Evolutionary conservation across 495 filamentous ascomycete genomes (phyloP), one percentile per base, ranked within the genome.

Genomic region (Clavariopsis aquatica): DNA sequence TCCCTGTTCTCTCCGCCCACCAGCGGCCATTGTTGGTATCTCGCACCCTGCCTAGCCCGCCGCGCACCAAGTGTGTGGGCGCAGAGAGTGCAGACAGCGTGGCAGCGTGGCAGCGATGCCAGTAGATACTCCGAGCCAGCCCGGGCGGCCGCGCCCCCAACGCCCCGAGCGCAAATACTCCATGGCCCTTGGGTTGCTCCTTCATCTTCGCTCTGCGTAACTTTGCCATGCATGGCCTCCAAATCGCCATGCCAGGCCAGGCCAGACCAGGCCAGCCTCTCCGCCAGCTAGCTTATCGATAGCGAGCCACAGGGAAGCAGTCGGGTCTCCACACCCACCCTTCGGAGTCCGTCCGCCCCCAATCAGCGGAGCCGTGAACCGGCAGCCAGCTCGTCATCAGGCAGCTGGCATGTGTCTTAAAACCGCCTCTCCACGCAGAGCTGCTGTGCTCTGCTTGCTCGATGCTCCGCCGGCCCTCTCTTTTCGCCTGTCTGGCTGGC

Each of bases 321-420:
- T 64, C 65, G 65, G 65, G 59, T 63, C 65, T 63, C 65, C 65
- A 43, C 65, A 57, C 58, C 31, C 34, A 20, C 17, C 22, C 52
- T 52, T 68, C 65, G 65, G 65, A 68, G 41, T 68, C 65, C 65
- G 65, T 63, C 53, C 43, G 19, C 31, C 31, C 52, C 65, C 65
- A 59, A 59, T 62, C 46, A 57, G 22, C 38, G n/a, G 38, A n/a
- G 38, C 38, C 38, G 38, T 43, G 31, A 34, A 12, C 31, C 31
- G 31, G 31, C 52, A 55, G 26, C 52, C 52, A 55, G 22, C 8
- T 26, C 52, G 26, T 26, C n/a, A 29, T 38, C 27, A 22, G 38
- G 2, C 38, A 43, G 31, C 31, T 34, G 6, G 31, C 12, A 5
- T 12, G 12, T 5, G 6, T 6, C 12, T 34, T 34, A 34, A 34